Percentiles rank a stretch among this genome's conserved stretches.
These are phyloP conservation scores for Rhododendron mucronatum DNA, from an alignment of 148 eudicot genomes.

Conservation along the genomic window DNA sequence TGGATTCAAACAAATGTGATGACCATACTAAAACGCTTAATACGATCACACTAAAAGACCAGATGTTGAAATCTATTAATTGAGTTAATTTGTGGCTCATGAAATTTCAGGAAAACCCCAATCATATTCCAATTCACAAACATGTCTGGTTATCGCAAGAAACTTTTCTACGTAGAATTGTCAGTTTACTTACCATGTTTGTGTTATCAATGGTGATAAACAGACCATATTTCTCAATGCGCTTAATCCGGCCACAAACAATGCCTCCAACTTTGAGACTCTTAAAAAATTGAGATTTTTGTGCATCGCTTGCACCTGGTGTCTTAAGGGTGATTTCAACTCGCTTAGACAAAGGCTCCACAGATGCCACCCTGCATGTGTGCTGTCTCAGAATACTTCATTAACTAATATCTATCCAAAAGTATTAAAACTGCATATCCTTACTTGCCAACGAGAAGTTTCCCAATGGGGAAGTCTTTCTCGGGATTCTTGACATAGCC, in stretches of 20 bases:
- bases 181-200: constrained; percentile 42
- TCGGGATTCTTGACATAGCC: constrained; percentile 63
- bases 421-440: constrained; percentile 5
- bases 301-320: constrained; percentile 23
- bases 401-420: not conserved
- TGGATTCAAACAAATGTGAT: not conserved
- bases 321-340: constrained; percentile 82
- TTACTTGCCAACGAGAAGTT: constrained; percentile 75
- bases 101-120: not conserved
- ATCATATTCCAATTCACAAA: not conserved
- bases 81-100: not conserved
- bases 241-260: constrained; percentile 66
- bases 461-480: constrained; percentile 80
- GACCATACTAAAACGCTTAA: not conserved
- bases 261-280: constrained; percentile 57
- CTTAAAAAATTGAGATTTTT: constrained; percentile 37
- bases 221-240: constrained; percentile 76
- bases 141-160: not conserved
- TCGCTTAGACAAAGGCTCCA: constrained; percentile 83
- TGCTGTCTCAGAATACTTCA: constrained; percentile 11
- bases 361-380: constrained; percentile 56
- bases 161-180: not conserved
- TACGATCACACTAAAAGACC: not conserved
- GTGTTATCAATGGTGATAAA: constrained; percentile 70
- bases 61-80: not conserved